phyloP scores from a whole-genome alignment of 2,329 filamentous ascomycete species.

The Neoascochyta sp. region DNA sequence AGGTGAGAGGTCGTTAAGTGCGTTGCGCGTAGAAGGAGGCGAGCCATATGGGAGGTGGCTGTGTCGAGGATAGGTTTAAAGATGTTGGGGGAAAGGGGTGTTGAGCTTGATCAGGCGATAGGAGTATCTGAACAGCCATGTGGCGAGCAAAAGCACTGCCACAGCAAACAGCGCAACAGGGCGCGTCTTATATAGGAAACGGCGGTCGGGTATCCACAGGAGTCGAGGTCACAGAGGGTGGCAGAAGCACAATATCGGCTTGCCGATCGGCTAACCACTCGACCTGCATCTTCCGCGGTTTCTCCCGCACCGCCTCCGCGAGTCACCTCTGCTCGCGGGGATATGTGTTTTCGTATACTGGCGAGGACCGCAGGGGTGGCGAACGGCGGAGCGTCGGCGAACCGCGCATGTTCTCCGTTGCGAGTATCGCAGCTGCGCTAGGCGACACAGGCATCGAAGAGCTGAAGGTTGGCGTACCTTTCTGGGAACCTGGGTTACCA shows the following conservation, averaged over 20 bases:
- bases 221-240: slow-evolving; percentile 21
- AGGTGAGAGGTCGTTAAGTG: background rate
- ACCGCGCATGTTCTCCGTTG: slow-evolving; percentile 23
- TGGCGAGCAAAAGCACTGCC: too few species aligned
- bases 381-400: slow-evolving; percentile 32
- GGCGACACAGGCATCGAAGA: slow-evolving; percentile 26
- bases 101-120: slow-evolving; percentile 1
- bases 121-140: too few species aligned
- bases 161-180: too few species aligned
- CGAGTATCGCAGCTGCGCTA: slow-evolving; percentile 28
- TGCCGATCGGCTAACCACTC: slow-evolving; percentile 35
- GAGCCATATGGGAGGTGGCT: background rate
- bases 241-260: slow-evolving; percentile 33
- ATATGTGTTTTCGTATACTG: slow-evolving; percentile 26
- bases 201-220: slow-evolving; percentile 10
- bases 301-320: slow-evolving; percentile 30
- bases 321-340: slow-evolving; percentile 29
- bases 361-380: slow-evolving; percentile 27
- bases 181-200: slow-evolving; percentile 9
- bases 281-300: slow-evolving; percentile 35
- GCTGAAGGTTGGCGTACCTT: slow-evolving; percentile 21
- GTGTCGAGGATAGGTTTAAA: background rate
- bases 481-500: slow-evolving; percentile 28
- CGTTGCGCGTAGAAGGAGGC: background rate
- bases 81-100: background rate